A percentile compares a stretch with the other conserved stretches of the same genome.
phyloP scores from a whole-genome alignment of 805 yeast genomes.

The Yarrowia alimentaria region DNA sequence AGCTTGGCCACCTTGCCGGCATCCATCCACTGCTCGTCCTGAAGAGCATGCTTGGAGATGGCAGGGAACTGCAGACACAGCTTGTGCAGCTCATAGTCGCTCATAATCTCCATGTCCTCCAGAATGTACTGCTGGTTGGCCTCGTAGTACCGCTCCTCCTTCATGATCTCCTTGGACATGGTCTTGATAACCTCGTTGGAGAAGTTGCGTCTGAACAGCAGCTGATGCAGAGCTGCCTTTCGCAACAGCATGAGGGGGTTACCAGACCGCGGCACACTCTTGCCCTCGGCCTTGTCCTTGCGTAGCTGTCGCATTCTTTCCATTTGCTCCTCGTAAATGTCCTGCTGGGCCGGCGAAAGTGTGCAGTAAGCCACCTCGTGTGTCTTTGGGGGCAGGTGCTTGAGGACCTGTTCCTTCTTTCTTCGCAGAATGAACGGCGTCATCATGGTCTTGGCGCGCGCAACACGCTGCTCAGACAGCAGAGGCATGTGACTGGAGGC shows the following conservation, averaged over 20 bases:
- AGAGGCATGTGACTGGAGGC: slow-evolving; percentile 55
- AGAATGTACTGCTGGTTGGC: slow-evolving; percentile 75
- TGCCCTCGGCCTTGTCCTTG: slow-evolving; percentile 31
- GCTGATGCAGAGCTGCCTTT: slow-evolving; percentile 90
- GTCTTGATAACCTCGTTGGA: slow-evolving; percentile 51
- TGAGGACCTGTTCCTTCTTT: slow-evolving; percentile 85
- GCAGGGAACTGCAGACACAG: slow-evolving; percentile 69
- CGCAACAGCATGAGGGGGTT: slow-evolving; percentile 85
- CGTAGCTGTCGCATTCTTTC: slow-evolving; percentile 36
- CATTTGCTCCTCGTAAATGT: slow-evolving; percentile 62
- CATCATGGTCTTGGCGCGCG: slow-evolving; percentile 96
- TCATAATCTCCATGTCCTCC: slow-evolving; percentile 95
- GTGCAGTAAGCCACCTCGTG: slow-evolving; percentile 66
- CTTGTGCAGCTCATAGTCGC: slow-evolving; percentile 80
- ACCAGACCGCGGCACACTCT: slow-evolving; percentile 49
- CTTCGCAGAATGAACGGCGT: slow-evolving; percentile 94
- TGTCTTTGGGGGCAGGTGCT: slow-evolving; percentile 78
- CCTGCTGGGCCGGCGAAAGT: slow-evolving; percentile 52
- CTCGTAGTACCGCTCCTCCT: slow-evolving; percentile 70
- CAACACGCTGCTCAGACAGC: slow-evolving; percentile 84
- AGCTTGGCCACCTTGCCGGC: slow-evolving; percentile 75
- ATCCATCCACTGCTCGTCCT: slow-evolving; percentile 55
- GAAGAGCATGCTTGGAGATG: slow-evolving; percentile 52
- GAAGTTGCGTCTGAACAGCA: slow-evolving; percentile 69
- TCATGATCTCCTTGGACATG: slow-evolving; percentile 79